These are phyloP conservation scores for Kwoniella pini DNA, from an alignment of 768 basidiomycete species.

Conservation along the genomic window DNA sequence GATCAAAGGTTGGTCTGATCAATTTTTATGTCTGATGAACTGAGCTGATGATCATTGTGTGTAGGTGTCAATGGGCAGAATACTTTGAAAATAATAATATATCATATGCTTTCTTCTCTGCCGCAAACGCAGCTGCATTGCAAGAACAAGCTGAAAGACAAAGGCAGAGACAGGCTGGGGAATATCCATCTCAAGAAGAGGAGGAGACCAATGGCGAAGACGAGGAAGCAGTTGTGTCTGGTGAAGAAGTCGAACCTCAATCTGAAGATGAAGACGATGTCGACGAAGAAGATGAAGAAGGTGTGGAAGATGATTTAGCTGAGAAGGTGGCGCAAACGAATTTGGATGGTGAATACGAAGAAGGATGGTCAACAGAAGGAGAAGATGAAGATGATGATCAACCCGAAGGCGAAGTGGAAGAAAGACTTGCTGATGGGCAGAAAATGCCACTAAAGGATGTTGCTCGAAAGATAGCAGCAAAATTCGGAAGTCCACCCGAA, in stretches of 20 bases:
- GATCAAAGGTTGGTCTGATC: conserved; percentile 69
- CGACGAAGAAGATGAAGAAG: conserved; percentile 26
- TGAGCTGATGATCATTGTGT: neutral
- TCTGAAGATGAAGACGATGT: conserved; percentile 46
- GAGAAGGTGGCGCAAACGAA: conserved; percentile 47
- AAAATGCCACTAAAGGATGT: conserved; percentile 53
- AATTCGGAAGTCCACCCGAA: conserved; percentile 36
- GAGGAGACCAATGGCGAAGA: conserved; percentile 63
- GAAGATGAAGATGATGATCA: conserved; percentile 34
- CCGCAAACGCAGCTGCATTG: conserved; percentile 77
- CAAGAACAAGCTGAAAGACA: conserved; percentile 67
- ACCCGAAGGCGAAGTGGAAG: conserved; percentile 30
- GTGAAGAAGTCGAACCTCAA: conserved; percentile 50
- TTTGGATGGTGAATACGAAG: conserved; percentile 41
- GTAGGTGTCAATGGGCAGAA: conserved; percentile 85
- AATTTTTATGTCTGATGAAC: neutral
- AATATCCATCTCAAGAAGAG: conserved; percentile 68
- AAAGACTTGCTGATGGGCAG: conserved; percentile 50
- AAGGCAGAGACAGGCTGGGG: conserved; percentile 49
- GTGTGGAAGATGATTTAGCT: conserved; percentile 56
- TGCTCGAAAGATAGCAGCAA: conserved; percentile 38
- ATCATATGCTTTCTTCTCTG: conserved; percentile 91
- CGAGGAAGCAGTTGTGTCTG: conserved; percentile 54
- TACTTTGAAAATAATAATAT: conserved; percentile 49
- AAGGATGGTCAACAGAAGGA: conserved; percentile 48